Percentiles rank a stretch among this genome's conserved stretches.
Conservation (phyloP, 331 rosid species). For the Dryas integrifolia region DNA sequence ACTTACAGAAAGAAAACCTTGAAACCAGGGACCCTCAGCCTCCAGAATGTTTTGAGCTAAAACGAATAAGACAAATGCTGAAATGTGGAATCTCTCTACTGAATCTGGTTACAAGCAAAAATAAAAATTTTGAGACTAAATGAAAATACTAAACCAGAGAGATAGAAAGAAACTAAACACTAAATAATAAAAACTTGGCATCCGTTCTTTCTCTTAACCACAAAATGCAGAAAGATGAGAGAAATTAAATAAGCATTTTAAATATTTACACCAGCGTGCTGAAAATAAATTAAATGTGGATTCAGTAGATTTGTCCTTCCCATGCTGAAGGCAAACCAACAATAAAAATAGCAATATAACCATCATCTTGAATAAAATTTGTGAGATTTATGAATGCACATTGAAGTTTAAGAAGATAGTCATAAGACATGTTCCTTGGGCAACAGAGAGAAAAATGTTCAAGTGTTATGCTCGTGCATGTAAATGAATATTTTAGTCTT, state of each 20-base stretch:
- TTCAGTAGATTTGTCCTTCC: neutral
- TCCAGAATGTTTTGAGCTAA: slow-evolving; percentile 95
- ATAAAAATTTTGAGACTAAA: slow-evolving; percentile 12
- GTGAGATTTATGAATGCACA: neutral
- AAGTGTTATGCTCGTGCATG: no score
- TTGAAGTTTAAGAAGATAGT: neutral
- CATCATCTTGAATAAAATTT: no score
- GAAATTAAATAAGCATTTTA: neutral
- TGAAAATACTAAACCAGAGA: slow-evolving; percentile 1
- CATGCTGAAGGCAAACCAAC: neutral
- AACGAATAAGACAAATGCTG: slow-evolving; percentile 80
- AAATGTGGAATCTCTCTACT: slow-evolving; percentile 92
- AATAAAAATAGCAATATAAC: neutral
- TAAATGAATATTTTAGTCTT: no score
- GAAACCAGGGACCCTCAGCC: slow-evolving; percentile 97
- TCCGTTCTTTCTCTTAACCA: slow-evolving; percentile 8
- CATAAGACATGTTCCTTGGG: neutral
- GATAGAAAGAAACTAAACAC: neutral
- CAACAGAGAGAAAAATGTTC: no score
- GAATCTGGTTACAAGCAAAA: slow-evolving; percentile 60
- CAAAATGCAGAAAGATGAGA: neutral
- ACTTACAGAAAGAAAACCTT: slow-evolving; percentile 76
- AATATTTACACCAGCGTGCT: neutral
- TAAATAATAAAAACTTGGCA: slow-evolving; percentile 4
- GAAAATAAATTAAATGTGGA: neutral